phyloP scores from a whole-genome alignment of 257 asterid species.

The Ilex asprella region DNA sequence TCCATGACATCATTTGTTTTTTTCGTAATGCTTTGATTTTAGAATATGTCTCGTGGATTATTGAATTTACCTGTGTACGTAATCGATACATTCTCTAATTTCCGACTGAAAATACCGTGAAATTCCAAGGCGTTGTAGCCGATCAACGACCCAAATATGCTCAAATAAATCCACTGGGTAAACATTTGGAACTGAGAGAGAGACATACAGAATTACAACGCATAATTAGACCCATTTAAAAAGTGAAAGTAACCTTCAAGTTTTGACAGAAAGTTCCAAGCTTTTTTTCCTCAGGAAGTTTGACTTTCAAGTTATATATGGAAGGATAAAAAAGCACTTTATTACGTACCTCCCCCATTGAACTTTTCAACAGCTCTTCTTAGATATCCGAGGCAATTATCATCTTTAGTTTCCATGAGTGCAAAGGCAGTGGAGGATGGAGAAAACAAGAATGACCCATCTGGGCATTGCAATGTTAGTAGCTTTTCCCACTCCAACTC shows the following conservation, averaged over 20 bases:
- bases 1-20: too few relatives aligned
- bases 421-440: slow-evolving; percentile 94
- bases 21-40: too few relatives aligned
- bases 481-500: slow-evolving; percentile 73
- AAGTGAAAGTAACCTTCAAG: too few relatives aligned
- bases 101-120: slow-evolving; percentile 56
- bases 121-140: slow-evolving; percentile 71
- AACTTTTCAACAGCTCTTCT: slow-evolving; percentile 40
- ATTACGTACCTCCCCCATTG: slow-evolving; percentile 68
- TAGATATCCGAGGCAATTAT: slow-evolving; percentile 56
- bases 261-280: too few relatives aligned
- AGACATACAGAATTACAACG: neutral
- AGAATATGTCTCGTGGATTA: too few relatives aligned
- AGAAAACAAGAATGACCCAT: slow-evolving; percentile 88
- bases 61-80: slow-evolving; percentile 44
- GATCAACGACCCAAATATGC: slow-evolving; percentile 75
- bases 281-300: too few relatives aligned
- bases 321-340: neutral
- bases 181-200: slow-evolving; percentile 58
- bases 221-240: too few relatives aligned
- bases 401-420: slow-evolving; percentile 62
- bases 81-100: slow-evolving; percentile 53
- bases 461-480: slow-evolving; percentile 43
- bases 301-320: too few relatives aligned
- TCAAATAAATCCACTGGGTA: slow-evolving; percentile 96